These are phyloP conservation scores for Nadsonia commutata DNA, from an alignment of 1,139 yeast genomes.

Conservation along the genomic window DNA sequence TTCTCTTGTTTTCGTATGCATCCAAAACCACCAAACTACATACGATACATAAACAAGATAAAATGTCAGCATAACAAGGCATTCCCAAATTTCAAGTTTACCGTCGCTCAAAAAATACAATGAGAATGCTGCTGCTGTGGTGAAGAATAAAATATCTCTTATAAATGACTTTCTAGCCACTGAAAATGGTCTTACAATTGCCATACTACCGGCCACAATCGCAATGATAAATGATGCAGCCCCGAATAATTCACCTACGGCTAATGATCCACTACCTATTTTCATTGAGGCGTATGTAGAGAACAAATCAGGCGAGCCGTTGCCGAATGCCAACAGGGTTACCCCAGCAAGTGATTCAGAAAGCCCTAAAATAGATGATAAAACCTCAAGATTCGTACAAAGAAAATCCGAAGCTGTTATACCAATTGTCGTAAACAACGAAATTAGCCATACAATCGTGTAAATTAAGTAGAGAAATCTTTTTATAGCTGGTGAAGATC, in stretches of 20 bases:
- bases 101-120: conserved; percentile 32
- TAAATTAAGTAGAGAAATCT: conserved; percentile 6
- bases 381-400: conserved; percentile 55
- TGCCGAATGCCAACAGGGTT: conserved; percentile 79
- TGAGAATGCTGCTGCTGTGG: conserved; percentile 31
- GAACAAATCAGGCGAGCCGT: conserved; percentile 82
- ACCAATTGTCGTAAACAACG: conserved; percentile 49
- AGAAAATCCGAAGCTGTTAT: conserved; percentile 61
- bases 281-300: conserved; percentile 73
- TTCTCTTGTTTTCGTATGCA: conserved; percentile 15
- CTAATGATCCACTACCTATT: conserved; percentile 54
- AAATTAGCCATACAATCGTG: conserved; percentile 21
- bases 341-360: conserved; percentile 77
- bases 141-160: conserved; percentile 42
- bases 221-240: conserved; percentile 70
- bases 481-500: conserved; percentile 1
- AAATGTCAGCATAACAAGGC: conserved; percentile 33
- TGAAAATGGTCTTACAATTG: conserved; percentile 48
- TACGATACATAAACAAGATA: conserved; percentile 42
- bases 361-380: conserved; percentile 44
- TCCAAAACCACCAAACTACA: conserved; percentile 30
- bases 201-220: conserved; percentile 64
- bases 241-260: conserved; percentile 78
- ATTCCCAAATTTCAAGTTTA: conserved; percentile 30
- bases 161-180: conserved; percentile 37